Evolutionary conservation across 2,329 filamentous ascomycete species (phyloP).

Genomic region (Colletotrichum kahawae): DNA sequence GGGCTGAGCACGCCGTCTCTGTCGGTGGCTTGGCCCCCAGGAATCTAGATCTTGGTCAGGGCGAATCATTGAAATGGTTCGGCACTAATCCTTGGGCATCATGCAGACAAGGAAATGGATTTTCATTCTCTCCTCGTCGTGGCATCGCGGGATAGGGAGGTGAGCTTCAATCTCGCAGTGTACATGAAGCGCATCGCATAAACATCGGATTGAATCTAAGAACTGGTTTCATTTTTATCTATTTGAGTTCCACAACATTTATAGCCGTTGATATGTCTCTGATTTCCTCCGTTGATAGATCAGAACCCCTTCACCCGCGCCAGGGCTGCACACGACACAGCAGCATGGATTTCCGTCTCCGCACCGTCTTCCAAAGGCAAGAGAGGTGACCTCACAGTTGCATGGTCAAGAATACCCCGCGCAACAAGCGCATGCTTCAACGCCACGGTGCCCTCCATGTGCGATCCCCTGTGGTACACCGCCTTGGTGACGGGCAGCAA

Average conservation of each 20-base stretch:
- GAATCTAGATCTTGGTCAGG: neutral
- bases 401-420: slow-evolving; percentile 52
- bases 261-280: neutral
- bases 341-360: slow-evolving; percentile 46
- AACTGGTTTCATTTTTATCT: neutral
- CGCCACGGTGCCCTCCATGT: slow-evolving; percentile 59
- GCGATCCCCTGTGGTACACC: slow-evolving; percentile 59
- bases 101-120: neutral
- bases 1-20: neutral
- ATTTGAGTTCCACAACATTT: neutral
- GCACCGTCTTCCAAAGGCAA: slow-evolving; percentile 47
- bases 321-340: slow-evolving; percentile 35
- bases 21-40: neutral
- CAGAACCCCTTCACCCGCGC: neutral
- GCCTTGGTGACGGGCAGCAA: slow-evolving; percentile 56
- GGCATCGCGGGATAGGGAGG: neutral
- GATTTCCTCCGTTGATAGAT: neutral
- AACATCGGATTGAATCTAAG: neutral
- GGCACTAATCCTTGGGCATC: too few species aligned
- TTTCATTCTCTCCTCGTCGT: neutral
- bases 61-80: neutral
- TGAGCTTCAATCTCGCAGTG: neutral
- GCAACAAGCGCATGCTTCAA: slow-evolving; percentile 58
- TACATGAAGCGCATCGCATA: neutral
- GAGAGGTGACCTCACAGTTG: slow-evolving; percentile 54